Evolutionary conservation across 306 rosid genomes (phyloP), one percentile per base, ranked within the genome.

Genomic region (Dalbergia oliveri): DNA sequence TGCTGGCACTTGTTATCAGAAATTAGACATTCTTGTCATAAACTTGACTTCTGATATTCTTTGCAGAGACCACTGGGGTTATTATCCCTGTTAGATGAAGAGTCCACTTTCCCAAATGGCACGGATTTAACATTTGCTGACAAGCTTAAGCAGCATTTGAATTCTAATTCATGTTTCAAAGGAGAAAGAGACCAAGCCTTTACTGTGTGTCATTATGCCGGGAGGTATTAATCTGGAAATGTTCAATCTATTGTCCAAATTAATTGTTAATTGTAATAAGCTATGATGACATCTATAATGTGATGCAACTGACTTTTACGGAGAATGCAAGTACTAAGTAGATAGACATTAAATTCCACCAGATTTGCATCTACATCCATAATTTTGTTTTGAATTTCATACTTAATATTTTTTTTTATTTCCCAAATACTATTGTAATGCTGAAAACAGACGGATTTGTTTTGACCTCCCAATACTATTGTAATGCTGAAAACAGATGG

Each of bases 91-190:
- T 75, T 95, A 79, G 99, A 91, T 35, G 99, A 95, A 84, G 99
- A 95, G 87, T 95, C 99, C 72, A 95, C 98, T 76, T 95, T 95
- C 79, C 99, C 99, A 47, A 95, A 95, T 79, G 99, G 98, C 78
- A 85, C 97, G 1, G 99, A 95, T 80, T 69, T 95, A 84, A 90
- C 98, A 57, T 93, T 95, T 67, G 99, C 98, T 37, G 83, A 91
- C 88, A 95, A 95, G 87, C 97, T 95, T 61, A 95, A 93, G 97
- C 98, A 93, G 84, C 99, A 95, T 81, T 85, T 95, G 81, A 86
- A 77, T 53, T 83, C 92, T 60, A 90, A 89, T 87, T 85, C 93
- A 73, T 90, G 90, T 72, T 95, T 95, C 85, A 95, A 85, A 88
- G 99, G 97, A 87, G 94, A 87, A 87, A 87, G 99, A 49, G 96